Conservation (phyloP, 768 basidiomycete genomes). For the Leucocoprinus leucothites region DNA sequence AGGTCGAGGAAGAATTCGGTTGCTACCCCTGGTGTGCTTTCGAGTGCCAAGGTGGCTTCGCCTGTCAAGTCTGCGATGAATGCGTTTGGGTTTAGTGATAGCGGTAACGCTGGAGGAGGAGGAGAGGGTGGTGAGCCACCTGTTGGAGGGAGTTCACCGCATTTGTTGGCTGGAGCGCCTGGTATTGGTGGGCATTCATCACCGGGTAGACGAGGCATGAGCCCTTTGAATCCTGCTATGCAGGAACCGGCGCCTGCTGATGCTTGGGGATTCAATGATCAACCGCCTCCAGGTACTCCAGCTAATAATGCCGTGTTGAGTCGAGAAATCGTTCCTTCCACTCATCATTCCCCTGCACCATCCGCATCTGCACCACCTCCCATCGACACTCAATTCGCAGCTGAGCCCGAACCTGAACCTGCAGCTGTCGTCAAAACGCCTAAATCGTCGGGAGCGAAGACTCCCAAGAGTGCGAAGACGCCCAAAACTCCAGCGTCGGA, state of each 20-base stretch:
- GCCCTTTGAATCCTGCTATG: conserved; percentile 32
- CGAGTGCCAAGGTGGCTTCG: conserved; percentile 22
- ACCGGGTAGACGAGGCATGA: conserved; percentile 20
- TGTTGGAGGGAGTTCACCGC: neutral
- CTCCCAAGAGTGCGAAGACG: conserved; percentile 10
- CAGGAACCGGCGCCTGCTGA: conserved; percentile 17
- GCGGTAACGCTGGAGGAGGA: conserved; percentile 13
- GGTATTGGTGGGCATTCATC: conserved; percentile 20
- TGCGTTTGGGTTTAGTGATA: neutral
- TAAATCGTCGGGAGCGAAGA: too few relatives aligned
- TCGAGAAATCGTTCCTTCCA: too few relatives aligned
- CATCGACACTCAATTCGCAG: neutral
- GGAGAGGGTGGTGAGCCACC: conserved; percentile 5
- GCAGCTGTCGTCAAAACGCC: too few relatives aligned
- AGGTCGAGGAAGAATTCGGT: conserved; percentile 9
- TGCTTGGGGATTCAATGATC: conserved; percentile 5
- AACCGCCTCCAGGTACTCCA: neutral
- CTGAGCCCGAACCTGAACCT: too few relatives aligned
- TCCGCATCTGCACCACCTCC: conserved; percentile 7
- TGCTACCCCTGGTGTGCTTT: conserved; percentile 13
- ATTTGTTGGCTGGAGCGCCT: conserved; percentile 19
- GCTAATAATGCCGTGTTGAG: conserved; percentile 2
- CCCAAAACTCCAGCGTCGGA: conserved; percentile 5
- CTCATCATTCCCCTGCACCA: conserved; percentile 6
- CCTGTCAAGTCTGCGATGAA: conserved; percentile 19